phyloP scores from a whole-genome alignment of 2,329 filamentous ascomycete genomes.

The Graphium sp. region DNA sequence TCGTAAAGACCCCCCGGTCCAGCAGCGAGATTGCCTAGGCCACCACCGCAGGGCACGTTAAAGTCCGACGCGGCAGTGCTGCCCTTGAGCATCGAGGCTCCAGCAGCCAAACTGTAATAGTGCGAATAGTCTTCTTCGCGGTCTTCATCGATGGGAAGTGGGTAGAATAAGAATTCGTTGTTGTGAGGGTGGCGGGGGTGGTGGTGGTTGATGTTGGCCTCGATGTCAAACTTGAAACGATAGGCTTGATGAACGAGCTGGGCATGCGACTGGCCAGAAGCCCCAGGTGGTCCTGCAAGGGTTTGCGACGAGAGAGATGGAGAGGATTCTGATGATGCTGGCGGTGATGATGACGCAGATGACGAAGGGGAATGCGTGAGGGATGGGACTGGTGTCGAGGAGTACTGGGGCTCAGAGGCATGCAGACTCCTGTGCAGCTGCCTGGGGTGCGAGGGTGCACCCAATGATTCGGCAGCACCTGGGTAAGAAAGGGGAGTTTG shows the following conservation, averaged over 20 bases:
- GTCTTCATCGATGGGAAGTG: conserved; percentile 14
- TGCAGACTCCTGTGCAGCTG: not conserved
- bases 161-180: conserved; percentile 20
- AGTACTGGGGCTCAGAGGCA: not conserved
- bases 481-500: too few relatives aligned
- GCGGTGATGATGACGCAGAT: conserved; percentile 3
- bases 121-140: conserved; percentile 10
- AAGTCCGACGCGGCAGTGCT: too few relatives aligned
- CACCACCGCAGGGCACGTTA: too few relatives aligned
- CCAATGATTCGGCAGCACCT: conserved; percentile 7
- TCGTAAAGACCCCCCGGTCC: too few relatives aligned
- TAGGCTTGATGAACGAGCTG: conserved; percentile 26
- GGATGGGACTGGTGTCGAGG: not conserved
- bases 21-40: conserved; percentile 2
- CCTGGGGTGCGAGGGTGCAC: conserved; percentile 2
- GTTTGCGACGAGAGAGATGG: not conserved
- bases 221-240: conserved; percentile 28
- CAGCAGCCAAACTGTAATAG: conserved; percentile 7
- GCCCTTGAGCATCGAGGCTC: too few relatives aligned
- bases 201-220: conserved; percentile 24
- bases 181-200: conserved; percentile 22
- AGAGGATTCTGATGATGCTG: not conserved
- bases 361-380: not conserved
- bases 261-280: conserved; percentile 9
- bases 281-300: not conserved